Evolutionary conservation across 352 stramenopile species (phyloP).

Genomic region (Phytophthora chlamydospora): DNA sequence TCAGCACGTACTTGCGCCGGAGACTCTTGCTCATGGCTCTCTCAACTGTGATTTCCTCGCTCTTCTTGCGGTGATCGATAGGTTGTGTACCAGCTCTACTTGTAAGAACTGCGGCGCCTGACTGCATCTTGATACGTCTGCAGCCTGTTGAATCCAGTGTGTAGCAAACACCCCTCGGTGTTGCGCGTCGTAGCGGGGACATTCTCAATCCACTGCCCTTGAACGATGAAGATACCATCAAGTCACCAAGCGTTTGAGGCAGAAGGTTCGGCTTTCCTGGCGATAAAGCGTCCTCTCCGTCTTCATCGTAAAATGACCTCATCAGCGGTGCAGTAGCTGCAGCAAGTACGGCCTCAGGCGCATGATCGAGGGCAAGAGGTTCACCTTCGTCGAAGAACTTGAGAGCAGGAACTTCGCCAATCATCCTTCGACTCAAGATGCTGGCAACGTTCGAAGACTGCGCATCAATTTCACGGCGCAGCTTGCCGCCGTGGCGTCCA

Average conservation of each 20-base stretch:
- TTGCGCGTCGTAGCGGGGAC: constrained; percentile 18
- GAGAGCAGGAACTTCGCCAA: constrained; percentile 73
- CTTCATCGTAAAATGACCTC: not conserved
- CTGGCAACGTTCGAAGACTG: constrained; percentile 74
- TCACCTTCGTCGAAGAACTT: constrained; percentile 78
- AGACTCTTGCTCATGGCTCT: constrained; percentile 61
- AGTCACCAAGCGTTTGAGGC: constrained; percentile 21
- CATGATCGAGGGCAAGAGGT: not conserved
- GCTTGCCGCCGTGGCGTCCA: constrained; percentile 43
- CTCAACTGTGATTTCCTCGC: constrained; percentile 59
- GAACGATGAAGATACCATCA: constrained; percentile 22
- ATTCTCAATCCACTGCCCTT: constrained; percentile 14
- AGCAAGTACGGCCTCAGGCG: constrained; percentile 1
- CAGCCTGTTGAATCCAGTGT: constrained; percentile 66
- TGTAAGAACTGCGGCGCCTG: constrained; percentile 18
- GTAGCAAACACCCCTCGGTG: constrained; percentile 69
- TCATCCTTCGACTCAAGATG: constrained; percentile 76
- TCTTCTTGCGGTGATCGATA: constrained; percentile 18
- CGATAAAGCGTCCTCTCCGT: not conserved
- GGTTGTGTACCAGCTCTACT: constrained; percentile 3
- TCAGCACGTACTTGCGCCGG: constrained; percentile 57
- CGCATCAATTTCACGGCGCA: constrained; percentile 57
- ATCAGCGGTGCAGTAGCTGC: not conserved
- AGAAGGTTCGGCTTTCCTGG: not conserved
- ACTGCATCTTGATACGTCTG: constrained; percentile 77